Evolutionary conservation across 2,329 filamentous ascomycete species (phyloP).

Genomic region (Trichophyton rubrum): DNA sequence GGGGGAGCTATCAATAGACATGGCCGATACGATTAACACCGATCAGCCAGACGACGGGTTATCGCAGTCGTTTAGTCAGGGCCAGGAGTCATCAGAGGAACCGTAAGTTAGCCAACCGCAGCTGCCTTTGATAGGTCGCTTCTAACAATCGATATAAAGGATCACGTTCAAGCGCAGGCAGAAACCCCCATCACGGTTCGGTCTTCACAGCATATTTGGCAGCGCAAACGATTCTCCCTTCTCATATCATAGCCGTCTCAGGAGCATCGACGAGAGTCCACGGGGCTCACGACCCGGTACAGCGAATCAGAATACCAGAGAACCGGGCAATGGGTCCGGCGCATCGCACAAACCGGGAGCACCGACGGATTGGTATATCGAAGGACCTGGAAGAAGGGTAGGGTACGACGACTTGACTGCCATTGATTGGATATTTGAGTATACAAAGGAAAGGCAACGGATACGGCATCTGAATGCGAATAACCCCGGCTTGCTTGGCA

Average conservation of each 20-base stretch:
- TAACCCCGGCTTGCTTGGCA: conserved; percentile 58
- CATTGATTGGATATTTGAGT: conserved; percentile 99
- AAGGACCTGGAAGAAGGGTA: conserved; percentile 77
- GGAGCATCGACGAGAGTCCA: conserved; percentile 9
- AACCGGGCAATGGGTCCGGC: conserved; percentile 16
- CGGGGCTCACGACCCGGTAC: conserved; percentile 14
- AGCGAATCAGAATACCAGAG: conserved; percentile 15
- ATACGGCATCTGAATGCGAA: conserved; percentile 62
- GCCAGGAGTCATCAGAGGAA: conserved; percentile 22
- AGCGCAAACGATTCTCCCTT: conserved; percentile 13
- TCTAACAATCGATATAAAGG: conserved; percentile 16
- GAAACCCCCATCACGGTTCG: conserved; percentile 29
- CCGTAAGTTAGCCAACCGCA: conserved; percentile 20
- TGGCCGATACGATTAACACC: conserved; percentile 15
- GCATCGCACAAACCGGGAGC: conserved; percentile 30
- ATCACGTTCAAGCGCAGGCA: conserved; percentile 35
- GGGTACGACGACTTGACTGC: conserved; percentile 94
- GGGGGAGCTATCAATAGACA: conserved; percentile 14
- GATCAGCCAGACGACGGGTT: conserved; percentile 14
- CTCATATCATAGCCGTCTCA: conserved; percentile 7
- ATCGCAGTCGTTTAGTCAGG: neutral
- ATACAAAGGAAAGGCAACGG: conserved; percentile 86
- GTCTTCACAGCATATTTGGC: conserved; percentile 29
- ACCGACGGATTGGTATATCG: conserved; percentile 67
- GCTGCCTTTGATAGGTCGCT: neutral